Base-by-base conservation (phyloP, 2,329 filamentous ascomycete species). In the Ophiobolus disseminans region DNA sequence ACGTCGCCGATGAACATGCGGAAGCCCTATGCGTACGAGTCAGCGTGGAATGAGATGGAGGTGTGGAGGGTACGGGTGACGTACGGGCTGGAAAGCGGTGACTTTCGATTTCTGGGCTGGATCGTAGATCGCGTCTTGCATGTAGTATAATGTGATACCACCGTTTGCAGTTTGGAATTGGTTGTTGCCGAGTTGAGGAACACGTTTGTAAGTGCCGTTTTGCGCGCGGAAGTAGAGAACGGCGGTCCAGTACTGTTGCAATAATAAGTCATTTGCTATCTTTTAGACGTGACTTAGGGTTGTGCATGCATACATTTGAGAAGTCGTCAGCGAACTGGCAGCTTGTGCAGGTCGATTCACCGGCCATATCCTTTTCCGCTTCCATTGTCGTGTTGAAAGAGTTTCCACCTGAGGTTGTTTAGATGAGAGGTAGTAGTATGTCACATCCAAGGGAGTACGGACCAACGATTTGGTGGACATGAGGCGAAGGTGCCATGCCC, bases 401-500 rank as follows among this genome's bases (percentile, higher is more conserved):
- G 35, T 62, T 35, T 53, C 52, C 60, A 38, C n/a, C n/a, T 30
- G 32, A 26, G 19, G 48, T 17, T 36, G 22, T 46, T n/a, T 45
- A 50, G 35, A 3, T 41, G 6, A 25, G 13, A 25, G 23, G 25
- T n/a, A 28, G n/a, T 5, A n/a, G 16, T 14, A 6, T 40, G 14
- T 17, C 20, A 4, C 11, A 40, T 23, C 2, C 9, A 13, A 25
- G 26, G 11, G 20, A 36, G 10, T 25, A 50, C 57, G 21, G 30
- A 63, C 57, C 54, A 17, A 63, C 60, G 23, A 63, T 63, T 26
- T 63, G 60, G 42, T 63, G 60, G 6, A 63, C 58, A 50, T 63
- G 60, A 22, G 57, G 22, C n/a, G 58, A 62, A 25, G 60, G 60
- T 40, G 43, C 41, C 13, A 39, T 21, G 6, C 60, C 60, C 10